These are phyloP conservation scores for Vickermania ingenoplastis DNA, from an alignment of 208 protist species.

Conservation along the genomic window DNA sequence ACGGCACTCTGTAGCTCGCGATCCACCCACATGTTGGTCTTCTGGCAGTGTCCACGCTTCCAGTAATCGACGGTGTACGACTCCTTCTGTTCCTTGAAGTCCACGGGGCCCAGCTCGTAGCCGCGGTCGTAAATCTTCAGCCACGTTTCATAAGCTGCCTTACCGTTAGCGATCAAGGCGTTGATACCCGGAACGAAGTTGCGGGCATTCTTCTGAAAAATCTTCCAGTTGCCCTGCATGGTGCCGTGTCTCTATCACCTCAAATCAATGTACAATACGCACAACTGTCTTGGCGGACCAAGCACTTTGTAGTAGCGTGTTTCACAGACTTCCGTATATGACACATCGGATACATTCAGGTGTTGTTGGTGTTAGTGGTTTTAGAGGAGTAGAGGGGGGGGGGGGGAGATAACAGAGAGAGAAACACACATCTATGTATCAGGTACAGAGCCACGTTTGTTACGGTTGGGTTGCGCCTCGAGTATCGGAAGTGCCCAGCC, in stretches of 20 bases:
- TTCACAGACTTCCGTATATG: too few relatives aligned
- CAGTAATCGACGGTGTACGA: slow-evolving; percentile 74
- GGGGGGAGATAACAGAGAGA: neutral
- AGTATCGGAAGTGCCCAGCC: too few relatives aligned
- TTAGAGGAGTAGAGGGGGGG: neutral
- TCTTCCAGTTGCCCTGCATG: slow-evolving; percentile 77
- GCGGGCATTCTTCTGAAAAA: slow-evolving; percentile 71
- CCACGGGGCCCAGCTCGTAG: slow-evolving; percentile 49
- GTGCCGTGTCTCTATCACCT: neutral
- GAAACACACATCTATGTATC: too few relatives aligned
- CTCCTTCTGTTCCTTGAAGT: slow-evolving; percentile 75
- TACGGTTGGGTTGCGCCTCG: too few relatives aligned
- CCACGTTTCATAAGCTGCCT: slow-evolving; percentile 60
- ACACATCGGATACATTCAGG: too few relatives aligned
- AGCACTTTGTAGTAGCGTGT: too few relatives aligned
- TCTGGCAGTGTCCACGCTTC: slow-evolving; percentile 77
- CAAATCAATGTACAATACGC: neutral
- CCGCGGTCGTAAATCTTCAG: slow-evolving; percentile 77
- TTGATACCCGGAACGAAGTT: slow-evolving; percentile 60
- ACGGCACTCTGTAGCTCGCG: slow-evolving; percentile 80
- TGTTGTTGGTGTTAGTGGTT: too few relatives aligned
- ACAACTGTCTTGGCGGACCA: too few relatives aligned
- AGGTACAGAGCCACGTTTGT: too few relatives aligned
- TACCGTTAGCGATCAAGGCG: slow-evolving; percentile 44
- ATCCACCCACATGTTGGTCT: slow-evolving; percentile 90